Percentiles rank a stretch among this genome's conserved stretches.
Evolutionary conservation across 1,284 basidiomycete species (phyloP).

Genomic region (Papiliotrema terrestris): DNA sequence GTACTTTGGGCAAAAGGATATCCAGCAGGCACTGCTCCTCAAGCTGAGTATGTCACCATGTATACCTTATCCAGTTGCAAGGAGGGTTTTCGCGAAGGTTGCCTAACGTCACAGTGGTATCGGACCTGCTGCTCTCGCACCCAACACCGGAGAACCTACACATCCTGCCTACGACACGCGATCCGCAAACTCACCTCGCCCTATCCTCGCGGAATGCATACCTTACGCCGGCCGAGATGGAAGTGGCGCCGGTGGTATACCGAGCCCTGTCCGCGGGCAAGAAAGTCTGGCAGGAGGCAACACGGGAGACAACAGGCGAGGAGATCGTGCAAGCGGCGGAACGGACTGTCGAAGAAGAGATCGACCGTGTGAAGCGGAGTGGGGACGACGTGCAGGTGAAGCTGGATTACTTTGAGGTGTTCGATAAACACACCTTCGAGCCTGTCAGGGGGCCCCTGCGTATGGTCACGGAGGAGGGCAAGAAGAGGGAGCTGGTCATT

Average conservation of each 20-base stretch:
- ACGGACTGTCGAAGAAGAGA: constrained; percentile 28
- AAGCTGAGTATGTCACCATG: constrained; percentile 56
- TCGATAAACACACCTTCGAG: constrained; percentile 69
- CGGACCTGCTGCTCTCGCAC: constrained; percentile 75
- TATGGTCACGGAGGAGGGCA: constrained; percentile 15
- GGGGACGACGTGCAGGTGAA: constrained; percentile 58
- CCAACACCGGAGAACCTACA: constrained; percentile 66
- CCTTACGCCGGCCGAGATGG: constrained; percentile 63
- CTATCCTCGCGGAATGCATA: constrained; percentile 90
- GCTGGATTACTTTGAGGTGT: constrained; percentile 86
- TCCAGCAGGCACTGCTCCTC: constrained; percentile 88
- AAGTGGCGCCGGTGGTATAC: constrained; percentile 68
- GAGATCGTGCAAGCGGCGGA: constrained; percentile 54
- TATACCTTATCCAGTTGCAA: too few relatives aligned
- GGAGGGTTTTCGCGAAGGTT: neutral
- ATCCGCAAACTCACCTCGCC: constrained; percentile 63
- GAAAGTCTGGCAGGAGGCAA: constrained; percentile 55
- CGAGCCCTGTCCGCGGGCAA: constrained; percentile 63
- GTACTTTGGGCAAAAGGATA: constrained; percentile 98
- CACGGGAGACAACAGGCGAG: constrained; percentile 53
- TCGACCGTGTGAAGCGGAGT: constrained; percentile 47
- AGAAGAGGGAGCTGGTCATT: constrained; percentile 61
- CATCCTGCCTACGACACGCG: constrained; percentile 78
- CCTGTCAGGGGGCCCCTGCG: constrained; percentile 18
- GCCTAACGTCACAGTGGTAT: constrained; percentile 54